These are phyloP conservation scores for Chalciporus piperatoides DNA, from an alignment of 1,284 basidiomycete species.

Conservation along the genomic window DNA sequence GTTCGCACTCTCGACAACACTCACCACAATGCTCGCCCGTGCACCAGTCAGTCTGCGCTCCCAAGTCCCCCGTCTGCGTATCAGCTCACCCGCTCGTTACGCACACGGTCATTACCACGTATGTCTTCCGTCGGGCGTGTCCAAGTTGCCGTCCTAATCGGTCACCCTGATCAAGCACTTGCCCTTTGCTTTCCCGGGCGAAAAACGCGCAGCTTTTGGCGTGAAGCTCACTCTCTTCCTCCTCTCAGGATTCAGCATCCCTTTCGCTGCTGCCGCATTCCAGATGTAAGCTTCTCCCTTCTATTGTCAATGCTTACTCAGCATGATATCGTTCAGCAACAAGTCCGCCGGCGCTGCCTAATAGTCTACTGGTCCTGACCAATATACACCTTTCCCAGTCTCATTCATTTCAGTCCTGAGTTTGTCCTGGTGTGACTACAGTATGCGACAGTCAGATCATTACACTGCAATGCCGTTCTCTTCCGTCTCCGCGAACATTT, in stretches of 20 bases:
- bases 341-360: constrained; percentile 31
- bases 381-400: constrained; percentile 7
- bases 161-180: constrained; percentile 49
- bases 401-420: not conserved
- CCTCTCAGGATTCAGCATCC: constrained; percentile 58
- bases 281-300: constrained; percentile 56
- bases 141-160: not conserved
- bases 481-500: constrained; percentile 32
- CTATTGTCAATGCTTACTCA: constrained; percentile 9
- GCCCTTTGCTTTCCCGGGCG: constrained; percentile 62
- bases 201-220: constrained; percentile 52
- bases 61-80: constrained; percentile 36
- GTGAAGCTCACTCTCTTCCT: constrained; percentile 56
- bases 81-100: constrained; percentile 30
- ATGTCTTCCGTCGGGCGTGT: constrained; percentile 19
- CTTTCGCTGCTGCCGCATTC: constrained; percentile 57
- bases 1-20: constrained; percentile 3
- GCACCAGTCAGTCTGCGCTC: constrained; percentile 38
- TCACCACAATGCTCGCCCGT: constrained; percentile 37
- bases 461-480: constrained; percentile 28
- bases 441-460: constrained; percentile 2
- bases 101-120: constrained; percentile 59
- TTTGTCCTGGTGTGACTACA: not conserved
- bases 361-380: constrained; percentile 2
- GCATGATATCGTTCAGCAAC: constrained; percentile 26